These are phyloP conservation scores for Allantophomopsis lycopodina DNA, from an alignment of 2,329 filamentous ascomycete genomes.

Conservation along the genomic window DNA sequence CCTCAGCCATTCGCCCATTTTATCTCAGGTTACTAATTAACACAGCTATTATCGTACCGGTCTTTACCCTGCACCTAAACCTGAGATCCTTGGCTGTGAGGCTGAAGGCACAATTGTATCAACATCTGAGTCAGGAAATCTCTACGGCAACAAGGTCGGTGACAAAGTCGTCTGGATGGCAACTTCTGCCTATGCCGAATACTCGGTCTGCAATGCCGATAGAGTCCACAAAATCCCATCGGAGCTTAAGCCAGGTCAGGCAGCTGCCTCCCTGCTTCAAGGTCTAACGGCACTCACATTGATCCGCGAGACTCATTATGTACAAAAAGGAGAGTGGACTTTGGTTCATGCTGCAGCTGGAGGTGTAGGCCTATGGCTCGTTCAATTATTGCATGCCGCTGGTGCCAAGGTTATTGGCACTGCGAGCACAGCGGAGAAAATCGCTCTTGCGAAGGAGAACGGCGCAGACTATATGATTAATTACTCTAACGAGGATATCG, in stretches of 20 bases:
- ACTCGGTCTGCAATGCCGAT: constrained; percentile 34
- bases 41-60: constrained; percentile 70
- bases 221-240: constrained; percentile 51
- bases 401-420: constrained; percentile 73
- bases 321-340: constrained; percentile 66
- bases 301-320: constrained; percentile 56
- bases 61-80: constrained; percentile 60
- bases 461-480: constrained; percentile 64
- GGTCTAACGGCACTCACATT: constrained; percentile 74
- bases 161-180: constrained; percentile 61
- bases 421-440: constrained; percentile 60
- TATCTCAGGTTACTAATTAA: constrained; percentile 2
- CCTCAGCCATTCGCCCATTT: neutral
- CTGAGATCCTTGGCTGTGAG: constrained; percentile 70
- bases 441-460: constrained; percentile 50
- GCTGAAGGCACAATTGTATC: constrained; percentile 58
- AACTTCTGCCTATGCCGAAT: constrained; percentile 38
- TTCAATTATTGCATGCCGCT: constrained; percentile 57
- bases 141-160: constrained; percentile 44
- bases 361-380: constrained; percentile 63
- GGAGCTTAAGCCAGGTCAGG: constrained; percentile 42
- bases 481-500: constrained; percentile 46
- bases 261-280: constrained; percentile 61
- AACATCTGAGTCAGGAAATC: constrained; percentile 34
- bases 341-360: constrained; percentile 79